These are phyloP conservation scores for Incumbomyces lentus DNA, from an alignment of 2,329 filamentous ascomycete species.

Conservation along the genomic window DNA sequence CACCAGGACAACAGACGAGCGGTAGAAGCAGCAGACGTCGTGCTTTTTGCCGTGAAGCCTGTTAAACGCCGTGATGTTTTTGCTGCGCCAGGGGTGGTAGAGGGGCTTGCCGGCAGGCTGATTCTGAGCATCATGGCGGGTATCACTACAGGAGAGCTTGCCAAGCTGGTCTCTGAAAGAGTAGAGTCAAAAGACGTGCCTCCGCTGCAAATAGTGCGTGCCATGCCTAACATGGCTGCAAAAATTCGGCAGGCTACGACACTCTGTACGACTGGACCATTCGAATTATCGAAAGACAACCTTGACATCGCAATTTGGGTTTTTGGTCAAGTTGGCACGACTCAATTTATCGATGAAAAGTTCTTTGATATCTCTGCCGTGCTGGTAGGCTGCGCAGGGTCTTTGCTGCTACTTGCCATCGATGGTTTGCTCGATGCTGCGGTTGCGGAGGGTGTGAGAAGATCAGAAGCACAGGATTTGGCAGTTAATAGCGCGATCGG, in stretches of 20 bases:
- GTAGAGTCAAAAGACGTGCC: constrained; percentile 10
- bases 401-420: constrained; percentile 27
- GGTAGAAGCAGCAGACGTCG: constrained; percentile 26
- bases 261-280: constrained; percentile 40
- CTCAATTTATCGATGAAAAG: constrained; percentile 41
- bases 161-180: constrained; percentile 17
- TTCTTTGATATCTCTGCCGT: constrained; percentile 50
- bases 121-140: constrained; percentile 44
- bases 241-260: constrained; percentile 36
- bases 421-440: constrained; percentile 43
- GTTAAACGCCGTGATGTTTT: constrained; percentile 33
- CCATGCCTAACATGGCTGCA: constrained; percentile 38
- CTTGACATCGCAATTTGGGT: constrained; percentile 33
- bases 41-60: constrained; percentile 41
- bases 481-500: constrained; percentile 12
- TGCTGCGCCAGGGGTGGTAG: constrained; percentile 26
- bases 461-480: constrained; percentile 31
- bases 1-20: background rate
- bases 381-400: constrained; percentile 31
- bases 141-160: constrained; percentile 34
- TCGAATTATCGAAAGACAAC: constrained; percentile 32
- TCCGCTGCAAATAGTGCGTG: constrained; percentile 29
- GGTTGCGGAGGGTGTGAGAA: constrained; percentile 42
- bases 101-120: constrained; percentile 36
- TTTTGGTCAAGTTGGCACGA: constrained; percentile 30